These are phyloP conservation scores for Aspergillus transmontanensis DNA, from an alignment of 2,329 filamentous ascomycete species.

Conservation along the genomic window DNA sequence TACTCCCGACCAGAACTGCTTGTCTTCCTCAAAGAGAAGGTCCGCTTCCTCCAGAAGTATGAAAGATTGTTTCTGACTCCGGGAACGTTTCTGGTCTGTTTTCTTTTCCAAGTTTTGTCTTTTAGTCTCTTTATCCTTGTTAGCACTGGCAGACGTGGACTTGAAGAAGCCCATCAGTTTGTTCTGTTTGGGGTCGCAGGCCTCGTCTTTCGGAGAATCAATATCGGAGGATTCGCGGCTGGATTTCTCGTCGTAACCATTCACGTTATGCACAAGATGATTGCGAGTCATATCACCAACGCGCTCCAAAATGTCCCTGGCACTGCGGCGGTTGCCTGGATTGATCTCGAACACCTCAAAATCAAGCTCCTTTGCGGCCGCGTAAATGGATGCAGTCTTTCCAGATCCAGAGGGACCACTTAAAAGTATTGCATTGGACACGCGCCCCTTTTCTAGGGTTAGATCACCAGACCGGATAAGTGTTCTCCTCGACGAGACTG, in stretches of 20 bases:
- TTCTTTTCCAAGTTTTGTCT: slow-evolving; percentile 26
- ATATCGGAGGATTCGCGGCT: slow-evolving; percentile 20
- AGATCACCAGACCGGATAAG: slow-evolving; percentile 46
- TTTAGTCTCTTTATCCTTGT: slow-evolving; percentile 21
- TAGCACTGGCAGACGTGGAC: slow-evolving; percentile 46
- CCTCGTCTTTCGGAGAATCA: slow-evolving; percentile 57
- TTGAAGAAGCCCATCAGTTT: slow-evolving; percentile 84
- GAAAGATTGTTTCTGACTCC: slow-evolving; percentile 82
- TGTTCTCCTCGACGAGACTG: slow-evolving; percentile 41
- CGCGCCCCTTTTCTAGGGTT: slow-evolving; percentile 53
- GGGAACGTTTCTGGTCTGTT: slow-evolving; percentile 36
- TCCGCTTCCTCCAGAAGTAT: slow-evolving; percentile 95
- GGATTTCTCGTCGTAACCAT: slow-evolving; percentile 30
- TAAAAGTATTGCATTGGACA: slow-evolving; percentile 76
- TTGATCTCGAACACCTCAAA: slow-evolving; percentile 98
- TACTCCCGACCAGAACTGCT: slow-evolving; percentile 88
- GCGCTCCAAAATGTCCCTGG: slow-evolving; percentile 85
- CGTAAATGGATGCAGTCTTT: slow-evolving; percentile 90
- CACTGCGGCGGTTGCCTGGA: slow-evolving; percentile 76
- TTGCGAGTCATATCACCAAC: slow-evolving; percentile 98
- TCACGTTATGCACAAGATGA: slow-evolving; percentile 72
- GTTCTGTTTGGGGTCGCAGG: slow-evolving; percentile 71
- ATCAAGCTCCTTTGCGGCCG: slow-evolving; percentile 84
- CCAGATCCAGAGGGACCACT: slow-evolving; percentile 89
- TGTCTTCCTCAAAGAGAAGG: slow-evolving; percentile 91